These are phyloP conservation scores for Polychytrium aggregatum DNA, from an alignment of 192 early-diverging fungal genomes.

Conservation along the genomic window DNA sequence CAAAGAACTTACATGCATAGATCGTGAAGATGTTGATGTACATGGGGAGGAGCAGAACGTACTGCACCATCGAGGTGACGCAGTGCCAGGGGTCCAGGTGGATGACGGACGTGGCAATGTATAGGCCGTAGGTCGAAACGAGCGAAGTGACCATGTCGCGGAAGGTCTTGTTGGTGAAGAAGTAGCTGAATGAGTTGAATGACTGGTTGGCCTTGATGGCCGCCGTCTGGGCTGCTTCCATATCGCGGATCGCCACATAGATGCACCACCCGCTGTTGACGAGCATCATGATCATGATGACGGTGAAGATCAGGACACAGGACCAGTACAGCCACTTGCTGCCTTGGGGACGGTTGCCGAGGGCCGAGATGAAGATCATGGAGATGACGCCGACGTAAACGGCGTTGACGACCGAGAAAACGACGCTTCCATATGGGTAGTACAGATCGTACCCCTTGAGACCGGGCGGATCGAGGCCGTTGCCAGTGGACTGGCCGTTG, in stretches of 20 bases:
- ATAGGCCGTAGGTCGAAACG: conserved; percentile 56
- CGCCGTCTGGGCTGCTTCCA: conserved; percentile 8
- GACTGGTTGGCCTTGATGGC: conserved; percentile 8
- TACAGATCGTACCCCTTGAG: no score
- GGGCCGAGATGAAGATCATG: conserved; percentile 25
- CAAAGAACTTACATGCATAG: conserved; percentile 50
- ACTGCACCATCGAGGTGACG: conserved; percentile 59
- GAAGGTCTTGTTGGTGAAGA: conserved; percentile 16
- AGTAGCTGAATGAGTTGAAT: conserved; percentile 15
- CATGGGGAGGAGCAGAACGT: conserved; percentile 67
- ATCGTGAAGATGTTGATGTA: conserved; percentile 87
- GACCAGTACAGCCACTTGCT: conserved; percentile 16
- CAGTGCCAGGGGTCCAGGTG: conserved; percentile 72
- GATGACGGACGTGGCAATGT: conserved; percentile 49
- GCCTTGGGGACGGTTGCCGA: conserved; percentile 41
- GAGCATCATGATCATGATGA: conserved; percentile 29
- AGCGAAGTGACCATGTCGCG: conserved; percentile 34
- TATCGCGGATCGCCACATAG: conserved; percentile 15
- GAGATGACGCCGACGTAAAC: conserved; percentile 17
- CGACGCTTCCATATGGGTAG: no score
- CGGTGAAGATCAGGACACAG: conserved; percentile 30
- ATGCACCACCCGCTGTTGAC: conserved; percentile 29
- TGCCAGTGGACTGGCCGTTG: no score
- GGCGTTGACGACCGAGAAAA: conserved; percentile 16
- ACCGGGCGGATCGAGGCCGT: no score